These are phyloP conservation scores for Fusarium foetens DNA, from an alignment of 2,329 filamentous ascomycete species.

Conservation along the genomic window DNA sequence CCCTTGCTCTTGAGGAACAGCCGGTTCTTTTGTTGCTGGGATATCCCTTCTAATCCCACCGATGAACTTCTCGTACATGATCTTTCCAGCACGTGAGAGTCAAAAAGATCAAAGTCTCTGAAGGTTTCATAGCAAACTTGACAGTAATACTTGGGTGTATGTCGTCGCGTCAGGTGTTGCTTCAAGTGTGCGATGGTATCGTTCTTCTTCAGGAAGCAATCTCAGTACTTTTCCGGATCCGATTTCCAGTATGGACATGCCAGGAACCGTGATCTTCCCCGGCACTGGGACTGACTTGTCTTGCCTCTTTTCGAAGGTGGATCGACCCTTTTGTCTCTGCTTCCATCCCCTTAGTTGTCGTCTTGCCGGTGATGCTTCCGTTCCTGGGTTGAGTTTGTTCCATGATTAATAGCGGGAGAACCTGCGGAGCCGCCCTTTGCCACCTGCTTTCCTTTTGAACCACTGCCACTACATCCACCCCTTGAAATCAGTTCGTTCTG, in stretches of 20 bases:
- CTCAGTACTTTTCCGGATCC: background rate
- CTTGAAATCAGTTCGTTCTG: no score
- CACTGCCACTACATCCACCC: no score
- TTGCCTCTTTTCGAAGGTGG: background rate
- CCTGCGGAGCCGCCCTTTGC: no score
- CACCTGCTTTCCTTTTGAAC: no score
- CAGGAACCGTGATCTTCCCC: accelerated
- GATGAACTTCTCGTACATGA: background rate
- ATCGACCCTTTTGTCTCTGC: accelerated
- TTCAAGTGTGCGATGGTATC: background rate
- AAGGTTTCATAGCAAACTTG: background rate
- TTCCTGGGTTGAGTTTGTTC: accelerated
- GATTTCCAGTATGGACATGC: background rate
- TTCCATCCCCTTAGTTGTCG: accelerated
- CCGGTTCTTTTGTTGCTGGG: background rate
- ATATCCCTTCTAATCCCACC: accelerated
- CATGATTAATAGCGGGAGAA: no score
- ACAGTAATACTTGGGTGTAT: background rate
- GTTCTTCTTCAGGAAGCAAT: background rate
- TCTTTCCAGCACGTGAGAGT: accelerated
- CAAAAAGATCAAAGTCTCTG: accelerated
- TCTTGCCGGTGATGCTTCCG: accelerated
- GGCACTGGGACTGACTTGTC: accelerated
- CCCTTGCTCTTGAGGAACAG: background rate
- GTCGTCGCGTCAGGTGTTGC: background rate